phyloP scores from a whole-genome alignment of 2,329 filamentous ascomycete species.

The Alternaria sp. region DNA sequence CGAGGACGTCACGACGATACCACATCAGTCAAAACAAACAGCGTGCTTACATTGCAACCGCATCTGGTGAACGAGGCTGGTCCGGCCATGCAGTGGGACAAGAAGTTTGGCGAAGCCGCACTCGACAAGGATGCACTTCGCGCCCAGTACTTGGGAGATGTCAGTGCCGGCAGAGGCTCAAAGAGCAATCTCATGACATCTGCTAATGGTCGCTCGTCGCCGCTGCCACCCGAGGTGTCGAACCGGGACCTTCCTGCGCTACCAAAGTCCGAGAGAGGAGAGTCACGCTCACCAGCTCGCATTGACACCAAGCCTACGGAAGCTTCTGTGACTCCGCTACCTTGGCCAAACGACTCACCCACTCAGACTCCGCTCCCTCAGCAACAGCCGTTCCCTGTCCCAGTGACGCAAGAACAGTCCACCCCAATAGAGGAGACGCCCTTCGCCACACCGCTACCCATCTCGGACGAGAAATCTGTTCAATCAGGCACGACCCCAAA shows the following conservation, averaged over 20 bases:
- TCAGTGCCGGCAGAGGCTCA: constrained; percentile 73
- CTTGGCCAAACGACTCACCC: constrained; percentile 39
- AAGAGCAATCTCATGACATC: constrained; percentile 54
- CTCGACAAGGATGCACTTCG: constrained; percentile 87
- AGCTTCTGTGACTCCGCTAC: constrained; percentile 47
- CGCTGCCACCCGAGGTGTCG: constrained; percentile 36
- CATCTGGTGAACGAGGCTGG: constrained; percentile 85
- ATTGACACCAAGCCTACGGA: constrained; percentile 33
- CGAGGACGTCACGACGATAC: constrained; percentile 63
- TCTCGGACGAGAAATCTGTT: constrained; percentile 45
- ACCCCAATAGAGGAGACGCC: constrained; percentile 11
- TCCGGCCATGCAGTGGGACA: constrained; percentile 96
- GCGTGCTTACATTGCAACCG: constrained; percentile 86
- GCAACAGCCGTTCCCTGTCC: constrained; percentile 36
- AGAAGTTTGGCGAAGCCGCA: constrained; percentile 89
- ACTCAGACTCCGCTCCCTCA: constrained; percentile 42
- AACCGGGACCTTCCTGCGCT: constrained; percentile 56
- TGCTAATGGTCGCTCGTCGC: constrained; percentile 45
- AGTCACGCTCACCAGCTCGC: constrained; percentile 43
- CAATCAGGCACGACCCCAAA: constrained; percentile 34
- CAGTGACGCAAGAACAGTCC: constrained; percentile 5
- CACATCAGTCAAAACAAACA: constrained; percentile 78
- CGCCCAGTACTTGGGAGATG: constrained; percentile 82
- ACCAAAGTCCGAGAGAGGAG: constrained; percentile 44
- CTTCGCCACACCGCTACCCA: constrained; percentile 10